These are phyloP conservation scores for Leccinum pachyderme DNA, from an alignment of 1,284 basidiomycete genomes.

Conservation along the genomic window DNA sequence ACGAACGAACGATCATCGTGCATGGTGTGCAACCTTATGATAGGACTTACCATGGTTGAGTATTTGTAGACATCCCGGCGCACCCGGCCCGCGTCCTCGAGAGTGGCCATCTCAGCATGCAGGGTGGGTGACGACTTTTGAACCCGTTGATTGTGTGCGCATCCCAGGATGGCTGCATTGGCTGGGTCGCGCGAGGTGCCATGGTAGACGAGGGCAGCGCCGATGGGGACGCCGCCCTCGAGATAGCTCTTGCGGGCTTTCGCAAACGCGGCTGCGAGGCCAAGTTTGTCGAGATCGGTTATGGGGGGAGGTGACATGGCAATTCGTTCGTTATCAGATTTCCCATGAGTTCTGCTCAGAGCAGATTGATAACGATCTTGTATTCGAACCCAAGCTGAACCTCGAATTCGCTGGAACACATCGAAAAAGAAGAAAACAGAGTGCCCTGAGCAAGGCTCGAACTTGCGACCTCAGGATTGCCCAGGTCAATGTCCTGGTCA, in stretches of 20 bases:
- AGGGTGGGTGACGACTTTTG: constrained; percentile 53
- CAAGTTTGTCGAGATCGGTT: constrained; percentile 21
- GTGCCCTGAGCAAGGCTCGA: constrained; percentile 48
- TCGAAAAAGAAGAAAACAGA: neutral
- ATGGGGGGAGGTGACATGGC: neutral
- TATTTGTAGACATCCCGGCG: constrained; percentile 43
- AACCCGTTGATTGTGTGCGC: constrained; percentile 52
- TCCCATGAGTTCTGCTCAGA: neutral
- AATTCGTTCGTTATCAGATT: neutral
- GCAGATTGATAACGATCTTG: neutral
- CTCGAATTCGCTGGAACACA: neutral
- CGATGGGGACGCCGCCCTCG: constrained; percentile 61
- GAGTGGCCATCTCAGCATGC: constrained; percentile 54
- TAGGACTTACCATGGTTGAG: constrained; percentile 40
- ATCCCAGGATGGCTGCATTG: constrained; percentile 38
- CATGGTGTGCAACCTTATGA: neutral
- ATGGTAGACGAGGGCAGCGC: constrained; percentile 44
- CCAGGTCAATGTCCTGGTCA: constrained; percentile 25
- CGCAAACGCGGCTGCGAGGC: constrained; percentile 37
- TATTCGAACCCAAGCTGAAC: neutral
- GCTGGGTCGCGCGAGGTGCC: constrained; percentile 7
- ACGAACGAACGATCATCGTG: neutral
- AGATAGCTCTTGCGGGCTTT: constrained; percentile 44
- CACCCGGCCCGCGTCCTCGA: constrained; percentile 50
- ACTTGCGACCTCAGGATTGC: constrained; percentile 56